Evolutionary conservation across 1,284 basidiomycete species (phyloP).

Genomic region (Schizopora paradoxa): DNA sequence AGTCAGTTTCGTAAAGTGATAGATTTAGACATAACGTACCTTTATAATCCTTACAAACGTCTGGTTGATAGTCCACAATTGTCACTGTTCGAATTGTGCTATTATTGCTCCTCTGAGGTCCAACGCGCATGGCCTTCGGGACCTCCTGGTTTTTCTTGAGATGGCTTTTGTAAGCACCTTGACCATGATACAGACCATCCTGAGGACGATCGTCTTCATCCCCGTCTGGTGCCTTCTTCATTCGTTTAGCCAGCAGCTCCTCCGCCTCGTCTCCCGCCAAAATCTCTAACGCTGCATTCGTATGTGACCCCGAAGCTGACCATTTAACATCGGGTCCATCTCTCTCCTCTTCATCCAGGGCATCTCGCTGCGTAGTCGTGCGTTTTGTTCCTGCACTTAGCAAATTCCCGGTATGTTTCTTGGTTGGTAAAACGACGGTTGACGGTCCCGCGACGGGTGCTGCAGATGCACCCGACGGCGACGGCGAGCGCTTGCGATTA

Average conservation of each 20-base stretch:
- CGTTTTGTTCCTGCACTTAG: constrained; percentile 85
- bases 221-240: constrained; percentile 49
- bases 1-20: constrained; percentile 19
- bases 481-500: constrained; percentile 62
- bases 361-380: constrained; percentile 52
- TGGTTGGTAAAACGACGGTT: constrained; percentile 69
- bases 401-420: constrained; percentile 61
- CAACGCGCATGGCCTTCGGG: constrained; percentile 86
- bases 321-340: constrained; percentile 78
- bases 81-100: constrained; percentile 93
- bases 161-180: constrained; percentile 77
- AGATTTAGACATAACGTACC: constrained; percentile 43
- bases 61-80: constrained; percentile 96
- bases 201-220: constrained; percentile 62
- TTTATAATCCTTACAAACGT: constrained; percentile 99
- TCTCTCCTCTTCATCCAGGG: constrained; percentile 33
- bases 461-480: constrained; percentile 37
- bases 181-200: constrained; percentile 88
- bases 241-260: constrained; percentile 62
- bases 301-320: constrained; percentile 65
- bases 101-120: constrained; percentile 72
- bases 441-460: constrained; percentile 31
- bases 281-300: constrained; percentile 64
- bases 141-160: constrained; percentile 77
- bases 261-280: constrained; percentile 75